Base-by-base conservation (phyloP, 345 rosid genomes). In the Turnera subulata region DNA sequence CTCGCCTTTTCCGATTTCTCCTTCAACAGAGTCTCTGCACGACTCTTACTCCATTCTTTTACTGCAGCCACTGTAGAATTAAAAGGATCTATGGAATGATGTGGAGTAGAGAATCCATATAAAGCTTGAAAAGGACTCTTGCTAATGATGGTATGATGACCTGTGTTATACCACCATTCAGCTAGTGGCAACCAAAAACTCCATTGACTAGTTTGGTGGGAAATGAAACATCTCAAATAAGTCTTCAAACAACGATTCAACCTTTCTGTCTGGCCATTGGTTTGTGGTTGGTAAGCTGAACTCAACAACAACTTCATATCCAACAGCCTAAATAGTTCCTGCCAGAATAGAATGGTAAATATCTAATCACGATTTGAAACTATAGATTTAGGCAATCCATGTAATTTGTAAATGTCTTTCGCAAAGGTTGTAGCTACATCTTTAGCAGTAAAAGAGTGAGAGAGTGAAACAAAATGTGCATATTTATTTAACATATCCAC, bases 141-240 rank as follows among this genome's bases (percentile, higher is more conserved):
- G 0, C 6, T 45, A 0, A 19, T 18, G 12, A 19, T 0, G 1
- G 11, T 1, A 19, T 45, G 48, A 4, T n/a, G n/a, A 0, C 4
- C 2, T 0, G 48, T 45, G 6, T 45, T 45, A 19, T 15, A 45
- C 19, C 48, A 45, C 6, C 10, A 45, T 9, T 45, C 48, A 1
- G 20, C 2, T 0, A 5, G 6, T 0, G 19, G 18, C 11, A 45
- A 4, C 48, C 48, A 45, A 7, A 0, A 0, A 5, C 11, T 5
- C 22, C 48, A 18, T 17, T 6, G 0, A 0, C 20, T 1, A 0
- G 48, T 18, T 0, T 2, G 2, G 0, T 8, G 0, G 6, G 19
- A 4, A 0, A 1, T 16, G 9, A 45, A 15, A 20, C 48, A 45
- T 0, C 13, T 0, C 1, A 45, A 10, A 7, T 45, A 45, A 0